Percentiles rank a stretch among this genome's conserved stretches.
Evolutionary conservation across 768 basidiomycete genomes (phyloP).

Genomic region (Phallus indusiatus): DNA sequence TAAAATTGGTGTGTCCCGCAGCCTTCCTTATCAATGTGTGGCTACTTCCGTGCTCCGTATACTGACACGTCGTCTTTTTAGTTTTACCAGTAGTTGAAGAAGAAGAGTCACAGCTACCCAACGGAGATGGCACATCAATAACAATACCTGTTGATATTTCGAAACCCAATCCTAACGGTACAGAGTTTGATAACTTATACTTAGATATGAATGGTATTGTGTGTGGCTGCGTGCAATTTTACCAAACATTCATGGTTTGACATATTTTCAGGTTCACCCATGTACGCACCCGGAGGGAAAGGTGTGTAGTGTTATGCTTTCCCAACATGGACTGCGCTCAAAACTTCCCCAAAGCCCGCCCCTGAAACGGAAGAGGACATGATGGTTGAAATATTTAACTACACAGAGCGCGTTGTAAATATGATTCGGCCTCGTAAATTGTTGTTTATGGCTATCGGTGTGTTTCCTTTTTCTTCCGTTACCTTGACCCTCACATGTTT

Average conservation of each 20-base stretch:
- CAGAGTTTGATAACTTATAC: slow-evolving; percentile 94
- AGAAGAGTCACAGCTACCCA: slow-evolving; percentile 54
- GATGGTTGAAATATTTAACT: slow-evolving; percentile 96
- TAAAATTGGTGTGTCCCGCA: slow-evolving; percentile 65
- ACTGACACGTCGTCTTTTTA: slow-evolving; percentile 20
- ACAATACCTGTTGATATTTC: slow-evolving; percentile 72
- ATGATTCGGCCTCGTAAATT: slow-evolving; percentile 94
- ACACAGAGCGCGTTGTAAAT: slow-evolving; percentile 94
- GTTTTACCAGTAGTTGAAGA: slow-evolving; percentile 79
- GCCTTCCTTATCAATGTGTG: background rate
- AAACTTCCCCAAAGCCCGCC: slow-evolving; percentile 50
- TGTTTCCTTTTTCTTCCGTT: slow-evolving; percentile 16
- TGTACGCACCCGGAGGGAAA: slow-evolving; percentile 99
- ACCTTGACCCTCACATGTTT: slow-evolving; percentile 1
- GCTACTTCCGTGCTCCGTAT: background rate
- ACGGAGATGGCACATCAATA: slow-evolving; percentile 52
- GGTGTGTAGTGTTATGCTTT: slow-evolving; percentile 30
- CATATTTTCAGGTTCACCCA: slow-evolving; percentile 68
- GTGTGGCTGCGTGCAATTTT: slow-evolving; percentile 21
- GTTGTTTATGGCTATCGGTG: slow-evolving; percentile 97
- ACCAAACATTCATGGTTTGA: background rate
- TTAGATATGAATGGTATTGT: slow-evolving; percentile 99
- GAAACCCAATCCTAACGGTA: slow-evolving; percentile 84
- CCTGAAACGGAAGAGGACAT: slow-evolving; percentile 98
- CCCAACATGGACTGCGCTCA: slow-evolving; percentile 1